Base-by-base conservation (phyloP, 352 stramenopile genomes). In the Aphanomyces cochlioides region DNA sequence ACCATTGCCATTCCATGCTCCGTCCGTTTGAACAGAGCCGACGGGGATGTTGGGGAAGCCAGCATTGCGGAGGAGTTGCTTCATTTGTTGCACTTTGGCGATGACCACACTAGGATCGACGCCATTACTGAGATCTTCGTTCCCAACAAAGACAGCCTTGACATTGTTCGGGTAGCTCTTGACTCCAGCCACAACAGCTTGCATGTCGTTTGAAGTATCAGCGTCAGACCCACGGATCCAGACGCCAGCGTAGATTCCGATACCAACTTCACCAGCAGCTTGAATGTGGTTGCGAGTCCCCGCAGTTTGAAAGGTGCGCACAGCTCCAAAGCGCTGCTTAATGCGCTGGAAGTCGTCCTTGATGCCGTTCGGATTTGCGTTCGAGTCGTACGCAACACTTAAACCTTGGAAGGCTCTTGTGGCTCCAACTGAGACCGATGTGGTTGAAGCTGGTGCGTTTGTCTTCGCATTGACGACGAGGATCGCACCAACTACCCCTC, bases 121-220 rank as follows among this genome's bases (percentile, higher is more conserved):
- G 39, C 75, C 73, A 39, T 56, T 77, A 39, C 75, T 73, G 4
- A 88, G 60, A 65, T 88, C 85, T 66, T 93, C 85, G 77, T 91
- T 93, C 47, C 85, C 85, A 37, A 89, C 83, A 73, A 81, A 91
- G 54, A 93, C 78, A 7, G 74, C 75, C 28, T 88, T 70, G n/a
- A 93, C 74, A 0, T 58, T 69, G 15, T 66, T 43, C 0, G 81
- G 74, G 67, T 86, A 73, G 28, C 53, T 58, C 43, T 74, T 48
- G 37, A 78, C 85, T 45, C 80, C 85, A 5, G 75, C 69, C 69
- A 86, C 85, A 28, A 83, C 82, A 34, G 85, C 83, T 38, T 84
- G 41, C 68, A 93, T 85, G 67, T 90, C 80, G 39, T 28, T 28
- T 28, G 28, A 28, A 28, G 28, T 28, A 28, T 28, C 28, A 28